Evolutionary conservation across 164 flowering plant species (phyloP).

Genomic region (Santalum album): DNA sequence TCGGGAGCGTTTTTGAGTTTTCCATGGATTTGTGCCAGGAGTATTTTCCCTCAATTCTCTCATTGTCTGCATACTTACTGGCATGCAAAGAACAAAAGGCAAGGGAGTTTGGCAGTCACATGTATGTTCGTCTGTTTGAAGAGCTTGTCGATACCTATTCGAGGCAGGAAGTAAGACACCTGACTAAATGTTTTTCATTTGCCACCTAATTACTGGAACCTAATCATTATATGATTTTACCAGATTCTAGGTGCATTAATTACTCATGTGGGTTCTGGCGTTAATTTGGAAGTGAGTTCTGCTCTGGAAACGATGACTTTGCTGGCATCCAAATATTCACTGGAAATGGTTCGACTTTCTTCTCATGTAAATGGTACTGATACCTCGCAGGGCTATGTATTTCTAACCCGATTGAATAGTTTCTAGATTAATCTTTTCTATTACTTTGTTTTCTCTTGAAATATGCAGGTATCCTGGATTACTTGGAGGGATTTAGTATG

Average conservation of each 20-base stretch:
- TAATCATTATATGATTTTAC: neutral
- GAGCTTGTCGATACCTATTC: slow-evolving; percentile 52
- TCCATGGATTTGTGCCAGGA: slow-evolving; percentile 31
- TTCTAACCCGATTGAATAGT: neutral
- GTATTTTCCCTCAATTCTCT: slow-evolving; percentile 51
- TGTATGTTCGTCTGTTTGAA: slow-evolving; percentile 50
- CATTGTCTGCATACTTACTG: slow-evolving; percentile 54
- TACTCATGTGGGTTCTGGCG: slow-evolving; percentile 73
- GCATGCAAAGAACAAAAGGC: slow-evolving; percentile 64
- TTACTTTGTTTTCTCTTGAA: neutral
- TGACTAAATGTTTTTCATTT: neutral
- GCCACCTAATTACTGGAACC: neutral
- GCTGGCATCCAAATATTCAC: slow-evolving; percentile 47
- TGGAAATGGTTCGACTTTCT: slow-evolving; percentile 52
- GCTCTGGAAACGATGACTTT: slow-evolving; percentile 60
- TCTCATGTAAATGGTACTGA: slow-evolving; percentile 57
- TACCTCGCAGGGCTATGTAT: too few relatives aligned
- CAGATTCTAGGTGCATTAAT: slow-evolving; percentile 75
- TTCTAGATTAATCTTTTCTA: neutral
- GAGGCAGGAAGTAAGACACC: slow-evolving; percentile 62
- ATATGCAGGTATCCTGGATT: slow-evolving; percentile 66
- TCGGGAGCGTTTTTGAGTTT: neutral
- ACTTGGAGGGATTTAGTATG: slow-evolving; percentile 61
- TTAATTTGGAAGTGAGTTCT: slow-evolving; percentile 57
- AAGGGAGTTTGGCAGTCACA: slow-evolving; percentile 54